phyloP scores from a whole-genome alignment of 1,284 basidiomycete genomes.

The Marasmius sp. region DNA sequence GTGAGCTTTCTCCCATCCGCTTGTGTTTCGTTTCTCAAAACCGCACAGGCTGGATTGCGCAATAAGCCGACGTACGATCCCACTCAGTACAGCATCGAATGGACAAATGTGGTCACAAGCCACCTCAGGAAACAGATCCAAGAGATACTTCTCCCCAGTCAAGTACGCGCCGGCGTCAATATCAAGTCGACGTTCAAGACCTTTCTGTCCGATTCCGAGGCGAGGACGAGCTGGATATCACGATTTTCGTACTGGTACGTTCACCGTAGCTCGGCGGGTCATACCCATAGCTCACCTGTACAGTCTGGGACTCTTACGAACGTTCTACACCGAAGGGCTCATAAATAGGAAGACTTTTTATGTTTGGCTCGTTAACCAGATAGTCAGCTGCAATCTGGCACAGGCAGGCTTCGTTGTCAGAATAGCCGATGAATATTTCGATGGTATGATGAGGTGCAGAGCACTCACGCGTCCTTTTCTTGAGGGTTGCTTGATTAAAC shows the following conservation, averaged over 20 bases:
- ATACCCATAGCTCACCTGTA: background rate
- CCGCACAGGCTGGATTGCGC: slow-evolving; percentile 60
- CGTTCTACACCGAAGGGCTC: slow-evolving; percentile 80
- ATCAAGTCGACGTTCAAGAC: slow-evolving; percentile 81
- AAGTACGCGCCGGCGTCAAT: slow-evolving; percentile 70
- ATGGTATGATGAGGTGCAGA: slow-evolving; percentile 68
- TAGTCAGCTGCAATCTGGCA: slow-evolving; percentile 75
- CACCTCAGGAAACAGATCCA: slow-evolving; percentile 88
- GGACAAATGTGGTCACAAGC: slow-evolving; percentile 84
- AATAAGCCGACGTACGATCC: slow-evolving; percentile 76
- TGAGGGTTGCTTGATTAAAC: slow-evolving; percentile 64
- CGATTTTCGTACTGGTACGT: slow-evolving; percentile 79
- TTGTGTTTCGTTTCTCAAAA: background rate
- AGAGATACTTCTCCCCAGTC: slow-evolving; percentile 81
- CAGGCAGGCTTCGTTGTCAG: slow-evolving; percentile 82
- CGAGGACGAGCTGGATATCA: slow-evolving; percentile 75
- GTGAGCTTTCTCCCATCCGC: slow-evolving; percentile 38
- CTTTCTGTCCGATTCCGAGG: slow-evolving; percentile 68
- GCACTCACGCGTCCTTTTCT: slow-evolving; percentile 65
- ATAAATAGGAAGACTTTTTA: slow-evolving; percentile 83
- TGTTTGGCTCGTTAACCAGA: slow-evolving; percentile 82
- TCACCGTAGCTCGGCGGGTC: background rate
- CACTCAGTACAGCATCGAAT: slow-evolving; percentile 86
- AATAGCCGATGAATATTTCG: slow-evolving; percentile 78
- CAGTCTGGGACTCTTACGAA: slow-evolving; percentile 74